phyloP scores from a whole-genome alignment of 2,329 filamentous ascomycete genomes.

The Lecanicillium sp. region DNA sequence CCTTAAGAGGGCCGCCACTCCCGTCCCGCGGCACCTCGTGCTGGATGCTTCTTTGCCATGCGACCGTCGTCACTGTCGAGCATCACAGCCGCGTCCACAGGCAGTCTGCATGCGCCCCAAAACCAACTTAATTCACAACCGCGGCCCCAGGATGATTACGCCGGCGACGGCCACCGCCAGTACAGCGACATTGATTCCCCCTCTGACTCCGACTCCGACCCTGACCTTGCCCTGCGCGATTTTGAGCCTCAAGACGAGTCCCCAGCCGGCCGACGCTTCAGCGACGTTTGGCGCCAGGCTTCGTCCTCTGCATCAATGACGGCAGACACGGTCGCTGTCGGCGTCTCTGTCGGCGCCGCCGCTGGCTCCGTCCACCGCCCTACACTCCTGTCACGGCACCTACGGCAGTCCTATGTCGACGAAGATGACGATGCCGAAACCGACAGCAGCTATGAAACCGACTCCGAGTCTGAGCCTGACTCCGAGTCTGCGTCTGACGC shows the following conservation, averaged over 20 bases:
- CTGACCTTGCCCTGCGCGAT: too few species aligned
- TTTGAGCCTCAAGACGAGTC: too few species aligned
- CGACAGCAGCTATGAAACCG: background rate
- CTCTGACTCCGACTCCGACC: conserved; percentile 2
- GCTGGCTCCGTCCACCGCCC: background rate
- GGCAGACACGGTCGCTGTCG: background rate
- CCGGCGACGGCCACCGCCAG: background rate
- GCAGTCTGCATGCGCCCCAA: too few species aligned
- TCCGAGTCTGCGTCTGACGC: conserved; percentile 8
- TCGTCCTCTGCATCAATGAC: conserved; percentile 4
- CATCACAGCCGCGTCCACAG: conserved; percentile 4
- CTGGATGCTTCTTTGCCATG: conserved; percentile 15
- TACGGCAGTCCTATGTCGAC: conserved; percentile 8
- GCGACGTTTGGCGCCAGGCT: background rate
- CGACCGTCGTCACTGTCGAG: conserved; percentile 7
- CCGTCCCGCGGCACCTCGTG: background rate
- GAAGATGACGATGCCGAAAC: conserved; percentile 12
- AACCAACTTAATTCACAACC: too few species aligned
- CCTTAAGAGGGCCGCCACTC: background rate
- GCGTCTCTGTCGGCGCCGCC: background rate
- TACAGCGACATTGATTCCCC: too few species aligned
- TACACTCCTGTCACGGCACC: background rate
- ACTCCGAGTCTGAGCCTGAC: conserved; percentile 5
- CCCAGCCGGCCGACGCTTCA: background rate
- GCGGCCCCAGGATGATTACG: background rate